Evolutionary conservation across 805 yeast species (phyloP).

Genomic region (Middelhovenomyces tepae): DNA sequence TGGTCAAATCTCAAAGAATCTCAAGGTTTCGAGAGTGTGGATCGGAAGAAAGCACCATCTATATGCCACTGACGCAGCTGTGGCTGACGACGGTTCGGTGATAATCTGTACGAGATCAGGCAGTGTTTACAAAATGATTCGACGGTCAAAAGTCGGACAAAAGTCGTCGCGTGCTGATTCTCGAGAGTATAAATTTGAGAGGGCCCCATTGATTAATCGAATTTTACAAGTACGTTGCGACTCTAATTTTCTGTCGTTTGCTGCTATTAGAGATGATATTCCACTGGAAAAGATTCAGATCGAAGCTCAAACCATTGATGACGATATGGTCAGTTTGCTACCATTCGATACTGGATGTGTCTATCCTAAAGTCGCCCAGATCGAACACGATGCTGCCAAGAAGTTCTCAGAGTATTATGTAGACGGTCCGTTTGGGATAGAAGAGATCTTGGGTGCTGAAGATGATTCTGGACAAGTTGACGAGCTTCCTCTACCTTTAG

Average conservation of each 20-base stretch:
- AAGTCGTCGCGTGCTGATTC: constrained; percentile 22
- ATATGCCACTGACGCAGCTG: constrained; percentile 58
- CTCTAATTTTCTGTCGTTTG: constrained; percentile 54
- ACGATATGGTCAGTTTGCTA: constrained; percentile 49
- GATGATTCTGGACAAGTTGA: not conserved
- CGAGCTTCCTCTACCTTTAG: constrained; percentile 2
- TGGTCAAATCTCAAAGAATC: constrained; percentile 10
- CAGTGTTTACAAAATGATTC: constrained; percentile 38
- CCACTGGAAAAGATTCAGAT: constrained; percentile 50
- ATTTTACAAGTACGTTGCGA: constrained; percentile 61
- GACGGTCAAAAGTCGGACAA: constrained; percentile 16
- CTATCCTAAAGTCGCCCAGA: too few relatives aligned
- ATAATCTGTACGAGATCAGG: constrained; percentile 65
- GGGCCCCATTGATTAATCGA: constrained; percentile 45
- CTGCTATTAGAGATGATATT: constrained; percentile 55
- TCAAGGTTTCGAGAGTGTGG: constrained; percentile 20
- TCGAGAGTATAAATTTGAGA: constrained; percentile 42
- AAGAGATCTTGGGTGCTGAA: too few relatives aligned
- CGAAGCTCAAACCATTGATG: constrained; percentile 36
- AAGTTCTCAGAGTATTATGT: constrained; percentile 1
- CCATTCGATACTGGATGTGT: too few relatives aligned
- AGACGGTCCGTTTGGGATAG: too few relatives aligned
- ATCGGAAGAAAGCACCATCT: constrained; percentile 35
- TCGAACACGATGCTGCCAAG: constrained; percentile 1
- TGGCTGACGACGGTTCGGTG: constrained; percentile 59